Conservation (phyloP, 2,329 filamentous ascomycete genomes). For the Stachybotrys elegans region DNA sequence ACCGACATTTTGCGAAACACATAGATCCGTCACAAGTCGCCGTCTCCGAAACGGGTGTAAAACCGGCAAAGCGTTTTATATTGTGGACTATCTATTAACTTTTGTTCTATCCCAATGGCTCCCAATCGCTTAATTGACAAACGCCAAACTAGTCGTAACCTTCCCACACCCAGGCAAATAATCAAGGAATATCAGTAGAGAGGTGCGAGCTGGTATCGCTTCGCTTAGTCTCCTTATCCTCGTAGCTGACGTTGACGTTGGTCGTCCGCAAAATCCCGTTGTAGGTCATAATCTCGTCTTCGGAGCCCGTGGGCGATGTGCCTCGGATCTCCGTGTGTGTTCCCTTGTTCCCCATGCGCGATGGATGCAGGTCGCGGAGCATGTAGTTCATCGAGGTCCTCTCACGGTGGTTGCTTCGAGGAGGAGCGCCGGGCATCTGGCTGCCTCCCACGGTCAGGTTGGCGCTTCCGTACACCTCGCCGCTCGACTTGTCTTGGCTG, state of each 20-base stretch:
- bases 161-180: no score
- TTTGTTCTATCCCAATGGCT: no score
- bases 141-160: no score
- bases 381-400: conserved; percentile 14
- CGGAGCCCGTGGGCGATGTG: conserved; percentile 25
- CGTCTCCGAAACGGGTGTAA: no score
- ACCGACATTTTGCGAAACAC: no score
- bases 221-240: conserved; percentile 14
- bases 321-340: conserved; percentile 28
- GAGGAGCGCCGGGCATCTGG: conserved; percentile 14
- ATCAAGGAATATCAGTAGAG: conserved; percentile 1
- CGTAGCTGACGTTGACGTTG: conserved; percentile 19
- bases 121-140: no score
- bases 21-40: no score
- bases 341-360: conserved; percentile 11
- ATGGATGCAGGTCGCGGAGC: conserved; percentile 14
- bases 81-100: no score
- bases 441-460: conserved; percentile 8
- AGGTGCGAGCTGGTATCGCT: conserved; percentile 3
- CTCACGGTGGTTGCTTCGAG: conserved; percentile 8
- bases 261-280: conserved; percentile 33
- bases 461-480: conserved; percentile 7
- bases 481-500: conserved; percentile 10
- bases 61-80: no score
- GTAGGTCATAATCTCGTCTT: conserved; percentile 35